phyloP scores from a whole-genome alignment of 148 eudicot genomes.

The Camellia granthamiana region DNA sequence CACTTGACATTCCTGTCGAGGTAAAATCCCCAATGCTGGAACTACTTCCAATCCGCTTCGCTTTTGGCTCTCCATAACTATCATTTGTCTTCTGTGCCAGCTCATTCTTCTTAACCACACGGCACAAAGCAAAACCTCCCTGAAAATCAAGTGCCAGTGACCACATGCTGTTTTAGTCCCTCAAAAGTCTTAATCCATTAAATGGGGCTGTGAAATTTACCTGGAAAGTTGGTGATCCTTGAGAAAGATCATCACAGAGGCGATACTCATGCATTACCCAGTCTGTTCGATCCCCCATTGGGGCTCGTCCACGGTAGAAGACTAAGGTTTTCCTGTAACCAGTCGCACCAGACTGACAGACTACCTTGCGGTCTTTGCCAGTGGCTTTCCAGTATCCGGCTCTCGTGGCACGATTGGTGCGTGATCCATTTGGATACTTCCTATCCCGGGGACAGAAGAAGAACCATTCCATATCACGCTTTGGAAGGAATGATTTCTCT shows the following conservation, averaged over 20 bases:
- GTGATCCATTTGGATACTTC: constrained; percentile 82
- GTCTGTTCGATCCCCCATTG: constrained; percentile 74
- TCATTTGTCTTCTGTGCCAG: constrained; percentile 22
- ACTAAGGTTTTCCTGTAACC: constrained; percentile 86
- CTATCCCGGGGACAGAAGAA: constrained; percentile 80
- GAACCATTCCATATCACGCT: constrained; percentile 87
- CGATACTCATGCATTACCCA: constrained; percentile 98
- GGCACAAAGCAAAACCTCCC: constrained; percentile 75
- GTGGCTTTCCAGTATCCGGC: constrained; percentile 98
- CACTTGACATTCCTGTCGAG: constrained; percentile 31
- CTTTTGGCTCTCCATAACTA: constrained; percentile 35
- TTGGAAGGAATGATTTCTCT: constrained; percentile 88
- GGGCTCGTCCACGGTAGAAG: constrained; percentile 84
- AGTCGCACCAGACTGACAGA: constrained; percentile 48
- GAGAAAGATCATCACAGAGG: constrained; percentile 55
- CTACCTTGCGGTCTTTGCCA: constrained; percentile 80
- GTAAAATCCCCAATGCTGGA: constrained; percentile 29
- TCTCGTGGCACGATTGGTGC: constrained; percentile 79
- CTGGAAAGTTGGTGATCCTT: constrained; percentile 48
- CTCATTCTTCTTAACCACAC: constrained; percentile 62
- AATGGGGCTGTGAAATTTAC: constrained; percentile 30
- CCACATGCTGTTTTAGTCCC: not conserved
- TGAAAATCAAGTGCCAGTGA: constrained; percentile 20
- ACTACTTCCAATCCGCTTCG: constrained; percentile 39
- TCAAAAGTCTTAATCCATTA: not conserved